Evolutionary conservation across 1,284 basidiomycete genomes (phyloP).

Genomic region (Puccinia triticina): DNA sequence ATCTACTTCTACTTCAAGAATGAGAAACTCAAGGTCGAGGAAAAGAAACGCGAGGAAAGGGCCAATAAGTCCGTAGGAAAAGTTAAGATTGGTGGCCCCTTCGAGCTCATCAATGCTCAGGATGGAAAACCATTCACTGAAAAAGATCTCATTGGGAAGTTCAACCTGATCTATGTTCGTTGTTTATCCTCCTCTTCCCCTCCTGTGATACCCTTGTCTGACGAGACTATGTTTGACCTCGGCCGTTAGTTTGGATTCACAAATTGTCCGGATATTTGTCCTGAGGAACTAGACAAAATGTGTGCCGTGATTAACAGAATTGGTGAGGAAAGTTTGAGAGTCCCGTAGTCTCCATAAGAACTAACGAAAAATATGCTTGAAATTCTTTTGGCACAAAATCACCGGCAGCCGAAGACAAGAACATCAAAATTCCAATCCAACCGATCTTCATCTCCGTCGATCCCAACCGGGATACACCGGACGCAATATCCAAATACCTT

Average conservation of each 20-base stretch:
- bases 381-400: slow-evolving; percentile 58
- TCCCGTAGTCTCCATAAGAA: neutral
- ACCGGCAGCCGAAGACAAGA: slow-evolving; percentile 65
- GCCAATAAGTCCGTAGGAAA: slow-evolving; percentile 64
- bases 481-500: slow-evolving; percentile 65
- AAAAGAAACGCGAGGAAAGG: slow-evolving; percentile 68
- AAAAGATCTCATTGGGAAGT: slow-evolving; percentile 79
- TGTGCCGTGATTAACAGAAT: slow-evolving; percentile 75
- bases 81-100: slow-evolving; percentile 86
- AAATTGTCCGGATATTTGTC: slow-evolving; percentile 98
- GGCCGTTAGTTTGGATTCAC: slow-evolving; percentile 79
- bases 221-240: neutral
- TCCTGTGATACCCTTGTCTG: neutral
- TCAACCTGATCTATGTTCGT: slow-evolving; percentile 74
- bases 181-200: neutral
- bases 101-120: slow-evolving; percentile 71
- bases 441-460: slow-evolving; percentile 96
- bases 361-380: neutral
- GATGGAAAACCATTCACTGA: slow-evolving; percentile 76
- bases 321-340: slow-evolving; percentile 64
- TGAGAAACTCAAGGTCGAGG: slow-evolving; percentile 79
- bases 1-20: slow-evolving; percentile 85
- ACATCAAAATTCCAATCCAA: slow-evolving; percentile 61
- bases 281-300: slow-evolving; percentile 97
- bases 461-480: slow-evolving; percentile 82